Conservation (phyloP, 2,329 filamentous ascomycete species). For the Xylariaceae sp. region DNA sequence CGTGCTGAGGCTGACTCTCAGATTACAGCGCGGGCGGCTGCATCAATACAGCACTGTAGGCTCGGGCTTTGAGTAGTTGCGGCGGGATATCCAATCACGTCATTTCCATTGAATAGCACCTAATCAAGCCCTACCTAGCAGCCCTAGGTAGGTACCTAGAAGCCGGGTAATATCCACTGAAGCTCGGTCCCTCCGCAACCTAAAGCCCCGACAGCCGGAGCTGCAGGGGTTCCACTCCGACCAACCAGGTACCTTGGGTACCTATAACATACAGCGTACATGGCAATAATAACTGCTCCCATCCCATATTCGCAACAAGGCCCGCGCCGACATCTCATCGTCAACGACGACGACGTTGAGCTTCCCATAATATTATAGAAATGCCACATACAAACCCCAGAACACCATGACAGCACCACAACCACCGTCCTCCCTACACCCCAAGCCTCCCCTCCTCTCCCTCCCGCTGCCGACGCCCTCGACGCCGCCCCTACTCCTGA, state of each 20-base stretch:
- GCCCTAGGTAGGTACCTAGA: no score
- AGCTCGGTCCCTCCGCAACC: neutral
- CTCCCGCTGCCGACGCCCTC: conserved; percentile 3
- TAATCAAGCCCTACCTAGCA: conserved; percentile 10
- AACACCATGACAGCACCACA: conserved; percentile 24
- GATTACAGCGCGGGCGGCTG: neutral
- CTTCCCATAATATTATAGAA: no score
- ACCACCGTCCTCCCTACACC: conserved; percentile 14
- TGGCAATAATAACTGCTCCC: no score
- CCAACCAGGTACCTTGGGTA: no score
- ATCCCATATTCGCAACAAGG: no score
- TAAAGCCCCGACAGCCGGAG: no score
- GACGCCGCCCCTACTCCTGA: conserved; percentile 66
- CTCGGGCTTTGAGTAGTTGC: neutral
- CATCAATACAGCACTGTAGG: no score
- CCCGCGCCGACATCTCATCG: no score
- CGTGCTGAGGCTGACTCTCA: conserved; percentile 8
- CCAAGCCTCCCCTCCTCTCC: conserved; percentile 13
- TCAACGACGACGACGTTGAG: no score
- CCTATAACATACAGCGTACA: no score
- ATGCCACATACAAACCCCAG: conserved; percentile 5
- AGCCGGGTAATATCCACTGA: neutral
- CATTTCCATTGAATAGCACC: conserved; percentile 21
- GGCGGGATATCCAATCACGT: conserved; percentile 19
- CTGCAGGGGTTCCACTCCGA: no score